These are phyloP conservation scores for Rhodamnia argentea DNA, from an alignment of 345 rosid species.

Conservation along the genomic window DNA sequence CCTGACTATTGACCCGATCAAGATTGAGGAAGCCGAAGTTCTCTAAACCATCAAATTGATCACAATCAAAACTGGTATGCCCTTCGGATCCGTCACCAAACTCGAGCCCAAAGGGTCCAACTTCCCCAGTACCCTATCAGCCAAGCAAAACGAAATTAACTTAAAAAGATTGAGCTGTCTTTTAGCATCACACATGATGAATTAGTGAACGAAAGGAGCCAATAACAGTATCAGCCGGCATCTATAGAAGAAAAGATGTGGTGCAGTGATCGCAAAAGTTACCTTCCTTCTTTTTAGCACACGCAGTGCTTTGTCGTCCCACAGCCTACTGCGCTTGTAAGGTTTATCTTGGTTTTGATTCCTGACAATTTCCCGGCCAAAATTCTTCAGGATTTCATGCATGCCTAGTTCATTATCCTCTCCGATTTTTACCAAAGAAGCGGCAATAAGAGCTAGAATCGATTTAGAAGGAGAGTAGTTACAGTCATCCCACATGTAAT, in stretches of 20 bases:
- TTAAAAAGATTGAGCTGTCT: no score
- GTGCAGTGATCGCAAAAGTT: background rate
- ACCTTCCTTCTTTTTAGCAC: background rate
- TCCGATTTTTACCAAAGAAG: background rate
- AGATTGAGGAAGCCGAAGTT: background rate
- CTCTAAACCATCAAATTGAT: background rate
- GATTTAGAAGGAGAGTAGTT: accelerated
- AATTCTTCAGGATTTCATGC: background rate
- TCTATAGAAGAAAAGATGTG: background rate
- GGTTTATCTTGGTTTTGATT: accelerated
- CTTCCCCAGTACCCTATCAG: background rate
- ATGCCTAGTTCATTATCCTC: background rate
- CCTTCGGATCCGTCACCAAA: no score
- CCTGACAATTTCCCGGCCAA: background rate
- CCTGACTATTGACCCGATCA: background rate
- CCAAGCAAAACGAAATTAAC: background rate
- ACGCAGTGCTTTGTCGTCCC: background rate
- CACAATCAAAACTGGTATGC: background rate
- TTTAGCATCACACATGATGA: no score
- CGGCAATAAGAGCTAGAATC: background rate
- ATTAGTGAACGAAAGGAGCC: no score
- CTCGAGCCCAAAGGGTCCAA: background rate
- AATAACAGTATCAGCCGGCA: no score
- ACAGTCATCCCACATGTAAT: background rate
- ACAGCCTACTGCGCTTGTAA: background rate